Evolutionary conservation across 2,329 filamentous ascomycete genomes (phyloP), one percentile per base, ranked within the genome.

Genomic region (Diaporthe humulicola): DNA sequence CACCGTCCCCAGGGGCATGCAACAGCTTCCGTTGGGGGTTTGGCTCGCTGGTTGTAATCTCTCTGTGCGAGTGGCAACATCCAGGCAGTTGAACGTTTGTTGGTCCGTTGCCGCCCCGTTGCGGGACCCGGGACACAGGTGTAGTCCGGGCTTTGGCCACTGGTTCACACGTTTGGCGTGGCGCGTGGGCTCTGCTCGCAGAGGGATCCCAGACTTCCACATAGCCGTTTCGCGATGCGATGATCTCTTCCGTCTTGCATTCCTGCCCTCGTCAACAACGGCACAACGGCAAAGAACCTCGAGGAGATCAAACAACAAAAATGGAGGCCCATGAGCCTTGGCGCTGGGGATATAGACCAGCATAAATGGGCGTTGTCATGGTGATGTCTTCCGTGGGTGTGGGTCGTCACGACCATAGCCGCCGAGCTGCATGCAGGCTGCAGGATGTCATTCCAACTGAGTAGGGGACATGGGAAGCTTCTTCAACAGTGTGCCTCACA

Each of bases 381-480:
- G 71, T 57, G 71, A 75, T 73, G 42, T 73, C 8, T 52, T 36
- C 22, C 30, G 17, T 9, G 30, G 54, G 54, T 38, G 56, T 58
- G 50, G 69, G 60, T 54, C 60, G 54, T 50, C 57, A 61, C 61
- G 12, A 56, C 45, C 48, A 22, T 56, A 75, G 74, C 58, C 56
- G 70, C 74, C 56, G 66, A 45, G 36, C 64, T 73, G 74, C 71
- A 75, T 73, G 71, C 69, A 57, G 58, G 50, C 50, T 75, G 71
- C 74, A 73, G 60, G 38, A 57, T 69, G 42, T 33, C 60, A 69
- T 61, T 70, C 42, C 70, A 56, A 28, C 28, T 25, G 42, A 64
- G 56, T 30, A 52, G 33, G 54, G 67, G 28, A 64, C n/a, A 42
- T 52, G 28, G 45, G 42, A 61, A 70, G 45, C 56, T 54, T 58